Percentiles rank a stretch among this genome's conserved stretches.
These are phyloP conservation scores for Paspalum vaginatum DNA, from an alignment of 176 grass and related monocot genomes.

Conservation along the genomic window DNA sequence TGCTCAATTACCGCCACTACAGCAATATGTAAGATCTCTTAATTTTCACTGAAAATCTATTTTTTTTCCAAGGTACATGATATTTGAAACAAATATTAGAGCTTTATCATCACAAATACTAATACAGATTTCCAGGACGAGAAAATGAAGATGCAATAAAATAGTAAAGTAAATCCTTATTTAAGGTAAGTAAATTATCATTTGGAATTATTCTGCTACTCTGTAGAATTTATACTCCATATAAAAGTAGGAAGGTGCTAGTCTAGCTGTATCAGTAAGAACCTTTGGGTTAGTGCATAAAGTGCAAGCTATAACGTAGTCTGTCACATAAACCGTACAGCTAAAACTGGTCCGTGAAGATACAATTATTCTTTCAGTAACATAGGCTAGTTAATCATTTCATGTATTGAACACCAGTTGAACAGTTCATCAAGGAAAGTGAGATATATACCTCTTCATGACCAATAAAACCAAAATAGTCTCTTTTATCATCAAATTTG, in stretches of 20 bases:
- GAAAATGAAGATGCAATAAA: background rate
- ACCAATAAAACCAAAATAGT: conserved; percentile 74
- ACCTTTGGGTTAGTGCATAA: conserved; percentile 20
- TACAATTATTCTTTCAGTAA: conserved; percentile 10
- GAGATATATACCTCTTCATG: conserved; percentile 79
- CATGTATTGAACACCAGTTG: background rate
- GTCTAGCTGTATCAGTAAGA: conserved; percentile 2
- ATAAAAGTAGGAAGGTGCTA: background rate
- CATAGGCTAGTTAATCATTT: conserved; percentile 1
- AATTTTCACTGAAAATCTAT: background rate
- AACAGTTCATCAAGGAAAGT: conserved; percentile 6
- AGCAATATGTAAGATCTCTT: too few relatives aligned
- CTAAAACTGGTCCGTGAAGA: conserved; percentile 7
- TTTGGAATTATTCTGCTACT: background rate
- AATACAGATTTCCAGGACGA: background rate
- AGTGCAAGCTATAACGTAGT: conserved; percentile 17
- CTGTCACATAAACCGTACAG: conserved; percentile 20
- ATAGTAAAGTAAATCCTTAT: background rate
- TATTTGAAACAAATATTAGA: conserved; percentile 24
- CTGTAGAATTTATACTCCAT: conserved; percentile 2
- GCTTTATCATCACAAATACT: background rate
- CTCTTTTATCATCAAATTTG: conserved; percentile 62
- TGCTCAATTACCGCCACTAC: too few relatives aligned
- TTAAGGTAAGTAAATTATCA: background rate
- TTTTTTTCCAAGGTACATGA: background rate